Conservation (phyloP, 257 asterid genomes). For the Ajuga chamaepitys region DNA sequence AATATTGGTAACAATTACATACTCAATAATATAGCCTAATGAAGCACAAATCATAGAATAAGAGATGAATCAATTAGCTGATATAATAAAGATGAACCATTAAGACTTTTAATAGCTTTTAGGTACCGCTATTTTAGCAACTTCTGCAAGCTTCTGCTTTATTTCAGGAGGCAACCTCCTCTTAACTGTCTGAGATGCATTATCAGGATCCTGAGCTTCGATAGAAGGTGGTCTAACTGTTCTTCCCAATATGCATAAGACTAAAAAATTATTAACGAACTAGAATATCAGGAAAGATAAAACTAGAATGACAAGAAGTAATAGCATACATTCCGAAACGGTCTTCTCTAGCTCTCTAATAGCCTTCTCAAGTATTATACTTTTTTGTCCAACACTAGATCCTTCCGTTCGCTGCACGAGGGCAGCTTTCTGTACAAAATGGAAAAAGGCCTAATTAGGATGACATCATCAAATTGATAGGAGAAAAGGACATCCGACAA, state of each 20-base stretch:
- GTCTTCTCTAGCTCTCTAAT: constrained; percentile 69
- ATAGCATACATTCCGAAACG: constrained; percentile 65
- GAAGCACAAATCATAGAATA: constrained; percentile 2
- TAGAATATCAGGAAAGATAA: neutral
- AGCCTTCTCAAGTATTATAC: constrained; percentile 70
- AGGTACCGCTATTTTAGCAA: constrained; percentile 69
- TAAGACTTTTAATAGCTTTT: neutral
- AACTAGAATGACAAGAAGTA: neutral
- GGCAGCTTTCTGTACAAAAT: constrained; percentile 36
- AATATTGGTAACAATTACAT: neutral
- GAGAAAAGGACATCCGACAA: neutral
- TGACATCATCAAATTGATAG: neutral
- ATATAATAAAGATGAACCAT: neutral
- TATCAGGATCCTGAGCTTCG: constrained; percentile 61
- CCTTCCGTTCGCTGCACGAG: constrained; percentile 49
- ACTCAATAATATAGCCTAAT: neutral
- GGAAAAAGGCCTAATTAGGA: constrained; percentile 7
- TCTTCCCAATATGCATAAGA: constrained; percentile 15
- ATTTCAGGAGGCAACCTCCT: constrained; percentile 71
- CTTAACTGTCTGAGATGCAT: constrained; percentile 61
- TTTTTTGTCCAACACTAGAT: constrained; percentile 43
- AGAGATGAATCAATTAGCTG: constrained; percentile 2
- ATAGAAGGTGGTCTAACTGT: constrained; percentile 67
- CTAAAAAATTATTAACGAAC: neutral
- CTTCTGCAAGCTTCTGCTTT: constrained; percentile 75